Evolutionary conservation across 305 asterid species (phyloP).

Genomic region (Fraxinus ornus): DNA sequence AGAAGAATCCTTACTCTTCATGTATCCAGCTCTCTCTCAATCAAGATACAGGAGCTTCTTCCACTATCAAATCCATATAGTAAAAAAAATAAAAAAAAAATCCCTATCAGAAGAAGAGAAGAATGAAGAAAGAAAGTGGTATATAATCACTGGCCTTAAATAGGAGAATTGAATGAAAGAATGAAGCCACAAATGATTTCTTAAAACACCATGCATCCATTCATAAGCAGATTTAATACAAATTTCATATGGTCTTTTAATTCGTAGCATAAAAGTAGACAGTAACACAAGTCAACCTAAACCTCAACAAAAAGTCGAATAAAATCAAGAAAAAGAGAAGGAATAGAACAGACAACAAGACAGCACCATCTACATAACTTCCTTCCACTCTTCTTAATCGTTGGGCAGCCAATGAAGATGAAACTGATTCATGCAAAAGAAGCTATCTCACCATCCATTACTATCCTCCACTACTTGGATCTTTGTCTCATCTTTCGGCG

Average conservation of each 20-base stretch:
- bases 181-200: not conserved
- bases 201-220: not conserved
- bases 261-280: not conserved
- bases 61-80: too few species aligned
- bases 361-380: not conserved
- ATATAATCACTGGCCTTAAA: too few species aligned
- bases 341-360: not conserved
- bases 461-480: conserved; percentile 27
- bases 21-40: too few species aligned
- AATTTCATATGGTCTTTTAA: not conserved
- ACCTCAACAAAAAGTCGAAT: not conserved
- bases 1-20: too few species aligned
- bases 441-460: not conserved
- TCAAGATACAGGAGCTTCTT: too few species aligned
- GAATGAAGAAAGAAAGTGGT: too few species aligned
- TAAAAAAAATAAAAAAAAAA: too few species aligned
- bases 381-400: not conserved
- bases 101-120: too few species aligned
- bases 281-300: not conserved
- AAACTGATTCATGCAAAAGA: not conserved
- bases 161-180: not conserved
- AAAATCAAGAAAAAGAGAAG: not conserved
- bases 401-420: not conserved
- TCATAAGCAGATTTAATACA: not conserved
- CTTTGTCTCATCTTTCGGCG: conserved; percentile 17